phyloP scores from a whole-genome alignment of 2,329 filamentous ascomycete genomes.

The Phoma sp. region DNA sequence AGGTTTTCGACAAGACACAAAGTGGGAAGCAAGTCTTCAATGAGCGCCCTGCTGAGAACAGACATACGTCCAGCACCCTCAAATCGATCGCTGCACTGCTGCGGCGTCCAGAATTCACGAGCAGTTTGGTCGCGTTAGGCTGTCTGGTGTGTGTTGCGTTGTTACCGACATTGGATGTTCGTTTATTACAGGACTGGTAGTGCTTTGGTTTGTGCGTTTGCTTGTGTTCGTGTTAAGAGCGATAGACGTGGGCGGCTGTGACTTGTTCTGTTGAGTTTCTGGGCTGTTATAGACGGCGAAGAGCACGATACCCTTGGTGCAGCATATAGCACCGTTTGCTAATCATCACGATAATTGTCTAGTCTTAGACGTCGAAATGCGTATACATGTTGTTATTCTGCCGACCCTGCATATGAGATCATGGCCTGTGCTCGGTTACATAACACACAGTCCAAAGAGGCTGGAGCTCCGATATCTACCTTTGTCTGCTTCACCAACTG shows the following conservation, averaged over 20 bases:
- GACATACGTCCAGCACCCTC: neutral
- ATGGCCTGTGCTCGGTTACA: conserved; percentile 9
- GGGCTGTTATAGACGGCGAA: conserved; percentile 3
- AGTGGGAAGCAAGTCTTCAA: neutral
- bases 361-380: neutral
- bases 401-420: neutral
- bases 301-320: conserved; percentile 15
- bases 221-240: neutral
- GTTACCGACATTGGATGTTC: conserved; percentile 6
- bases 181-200: conserved; percentile 10
- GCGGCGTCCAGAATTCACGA: conserved; percentile 30
- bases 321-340: neutral
- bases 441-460: neutral
- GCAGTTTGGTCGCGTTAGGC: conserved; percentile 27
- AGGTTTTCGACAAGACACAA: neutral
- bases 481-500: neutral
- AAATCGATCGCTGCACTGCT: conserved; percentile 11
- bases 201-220: neutral
- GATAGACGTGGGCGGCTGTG: neutral
- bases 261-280: neutral
- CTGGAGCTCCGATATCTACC: neutral
- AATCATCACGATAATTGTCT: neutral
- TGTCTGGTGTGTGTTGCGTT: conserved; percentile 29
- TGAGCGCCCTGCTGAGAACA: neutral
- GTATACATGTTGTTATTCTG: neutral